These are phyloP conservation scores for Gymnopus androsaceus DNA, from an alignment of 1,284 basidiomycete genomes.

Conservation along the genomic window DNA sequence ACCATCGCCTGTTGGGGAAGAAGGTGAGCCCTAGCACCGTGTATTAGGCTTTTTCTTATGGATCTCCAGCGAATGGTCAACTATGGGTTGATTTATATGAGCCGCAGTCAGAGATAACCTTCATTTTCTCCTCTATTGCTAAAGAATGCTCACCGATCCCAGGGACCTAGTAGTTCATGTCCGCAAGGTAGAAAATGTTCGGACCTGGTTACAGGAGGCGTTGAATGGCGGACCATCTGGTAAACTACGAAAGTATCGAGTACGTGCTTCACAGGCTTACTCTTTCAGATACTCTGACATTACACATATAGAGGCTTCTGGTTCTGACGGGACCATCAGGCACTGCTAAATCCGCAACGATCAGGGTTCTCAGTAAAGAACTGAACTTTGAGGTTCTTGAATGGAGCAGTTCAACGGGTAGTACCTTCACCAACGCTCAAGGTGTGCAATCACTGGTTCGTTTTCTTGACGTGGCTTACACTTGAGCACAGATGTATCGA, in stretches of 20 bases:
- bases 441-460: constrained; percentile 17
- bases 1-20: neutral
- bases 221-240: constrained; percentile 69
- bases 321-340: constrained; percentile 90
- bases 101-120: constrained; percentile 67
- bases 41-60: neutral
- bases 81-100: constrained; percentile 83
- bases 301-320: constrained; percentile 67
- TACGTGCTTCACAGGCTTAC: constrained; percentile 37
- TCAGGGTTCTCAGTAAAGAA: constrained; percentile 76
- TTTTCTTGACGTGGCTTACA: constrained; percentile 14
- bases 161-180: constrained; percentile 91
- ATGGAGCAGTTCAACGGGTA: constrained; percentile 73
- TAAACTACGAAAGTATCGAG: constrained; percentile 76
- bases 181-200: constrained; percentile 83
- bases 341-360: constrained; percentile 85
- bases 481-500: constrained; percentile 57
- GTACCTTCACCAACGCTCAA: constrained; percentile 25
- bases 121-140: constrained; percentile 16
- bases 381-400: constrained; percentile 83
- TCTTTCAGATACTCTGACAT: neutral
- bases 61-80: constrained; percentile 38
- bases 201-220: constrained; percentile 84
- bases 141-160: constrained; percentile 11
- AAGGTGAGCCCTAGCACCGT: neutral